Percentiles rank a stretch among this genome's conserved stretches.
Conservation (phyloP, 2,329 filamentous ascomycete genomes). For the Colletotrichum tabaci region DNA sequence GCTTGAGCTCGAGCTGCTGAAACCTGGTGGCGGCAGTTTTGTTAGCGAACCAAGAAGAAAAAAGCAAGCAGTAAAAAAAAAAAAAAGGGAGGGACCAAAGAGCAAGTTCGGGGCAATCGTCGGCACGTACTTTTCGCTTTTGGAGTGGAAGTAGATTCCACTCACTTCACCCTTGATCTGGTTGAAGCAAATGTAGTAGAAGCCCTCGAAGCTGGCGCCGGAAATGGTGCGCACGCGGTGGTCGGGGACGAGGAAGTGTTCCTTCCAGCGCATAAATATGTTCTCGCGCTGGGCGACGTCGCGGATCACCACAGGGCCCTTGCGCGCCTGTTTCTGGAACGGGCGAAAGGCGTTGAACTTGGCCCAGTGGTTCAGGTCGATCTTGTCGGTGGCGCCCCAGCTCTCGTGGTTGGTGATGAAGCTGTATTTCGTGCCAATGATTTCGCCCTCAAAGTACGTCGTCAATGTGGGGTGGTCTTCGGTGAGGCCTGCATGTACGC, state of each 20-base stretch:
- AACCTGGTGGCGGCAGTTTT: constrained; percentile 69
- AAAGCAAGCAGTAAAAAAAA: too few species aligned
- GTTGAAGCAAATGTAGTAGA: constrained; percentile 99
- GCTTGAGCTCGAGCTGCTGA: constrained; percentile 92
- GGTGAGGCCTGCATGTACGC: constrained; percentile 77
- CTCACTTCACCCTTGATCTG: constrained; percentile 88
- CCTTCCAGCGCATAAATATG: constrained; percentile 99
- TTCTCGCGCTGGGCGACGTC: constrained; percentile 86
- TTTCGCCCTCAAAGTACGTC: constrained; percentile 98
- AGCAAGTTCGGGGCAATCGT: constrained; percentile 7
- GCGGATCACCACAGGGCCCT: constrained; percentile 70
- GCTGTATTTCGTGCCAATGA: constrained; percentile 95
- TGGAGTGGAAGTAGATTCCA: constrained; percentile 97
- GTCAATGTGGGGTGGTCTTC: constrained; percentile 97
- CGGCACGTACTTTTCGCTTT: constrained; percentile 90
- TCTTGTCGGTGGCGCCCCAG: constrained; percentile 94
- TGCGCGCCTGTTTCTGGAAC: constrained; percentile 72
- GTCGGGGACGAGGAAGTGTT: constrained; percentile 96
- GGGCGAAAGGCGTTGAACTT: constrained; percentile 91
- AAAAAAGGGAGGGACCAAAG: neutral
- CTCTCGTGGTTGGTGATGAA: constrained; percentile 90
- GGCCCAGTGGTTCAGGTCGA: constrained; percentile 93
- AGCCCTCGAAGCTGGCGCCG: constrained; percentile 97
- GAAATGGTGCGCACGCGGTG: constrained; percentile 92
- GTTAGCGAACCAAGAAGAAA: constrained; percentile 25